Evolutionary conservation across 106 monocot genomes (phyloP), one percentile per base, ranked within the genome.

Genomic region (Apostasia ramifera): DNA sequence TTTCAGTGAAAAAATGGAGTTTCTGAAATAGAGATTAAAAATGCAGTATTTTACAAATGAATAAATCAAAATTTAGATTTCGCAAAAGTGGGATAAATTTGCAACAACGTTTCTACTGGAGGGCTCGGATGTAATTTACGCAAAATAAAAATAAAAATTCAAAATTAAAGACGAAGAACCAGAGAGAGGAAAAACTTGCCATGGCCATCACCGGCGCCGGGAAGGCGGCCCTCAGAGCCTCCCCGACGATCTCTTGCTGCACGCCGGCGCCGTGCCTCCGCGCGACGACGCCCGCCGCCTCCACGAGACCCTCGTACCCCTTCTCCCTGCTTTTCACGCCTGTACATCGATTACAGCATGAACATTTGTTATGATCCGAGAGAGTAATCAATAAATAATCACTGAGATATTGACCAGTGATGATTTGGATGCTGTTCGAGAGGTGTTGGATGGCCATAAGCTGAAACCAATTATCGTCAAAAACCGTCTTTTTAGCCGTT

Each of bases 381-480:
- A 9, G 6, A 9, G 9, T 12, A 13, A 11, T 0, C 13, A 10
- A 6, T 51, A 10, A 6, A 10, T 2, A 2, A 50, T 5, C 50
- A 50, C 50, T 5, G 4, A 50, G 6, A 50, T 50, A 50, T 50
- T 2, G 10, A 62, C 62, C 62, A 2, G 62, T 44, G 3, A 77
- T 66, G 7, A 60, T 40, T 58, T 90, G 82, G 47, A 94, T 49
- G 63, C 74, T 85, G 42, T 39, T 63, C 2, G 90, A 83, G 14
- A 94, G 79, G 61, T 81, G 74, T 26, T 10, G 76, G 12, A 94
- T 90, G 66, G 90, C 90, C 4, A 90, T 71, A n/a, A 69, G 74
- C 40, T 81, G 85, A 56, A 94, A 85, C 90, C 94, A 94, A 78
- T 53, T 85, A 52, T 94, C 94, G 1, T 59, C n/a, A 63, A 90